phyloP scores from a whole-genome alignment of 495 filamentous ascomycete species.

The Xylaria castorea region DNA sequence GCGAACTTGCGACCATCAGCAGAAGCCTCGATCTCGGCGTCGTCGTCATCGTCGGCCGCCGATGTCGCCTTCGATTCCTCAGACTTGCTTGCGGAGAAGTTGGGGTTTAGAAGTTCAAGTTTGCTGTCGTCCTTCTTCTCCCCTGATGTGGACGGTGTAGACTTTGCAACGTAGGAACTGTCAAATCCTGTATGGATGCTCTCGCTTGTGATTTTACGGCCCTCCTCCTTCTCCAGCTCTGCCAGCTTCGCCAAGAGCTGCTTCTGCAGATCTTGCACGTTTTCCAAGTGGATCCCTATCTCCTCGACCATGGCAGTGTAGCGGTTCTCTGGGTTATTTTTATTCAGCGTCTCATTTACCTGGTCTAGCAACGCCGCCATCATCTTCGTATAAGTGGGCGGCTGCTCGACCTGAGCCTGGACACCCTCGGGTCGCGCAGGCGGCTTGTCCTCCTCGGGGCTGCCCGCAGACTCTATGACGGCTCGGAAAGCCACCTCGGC shows the following conservation, averaged over 20 bases:
- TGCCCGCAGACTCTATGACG: constrained; percentile 75
- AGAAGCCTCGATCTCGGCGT: constrained; percentile 76
- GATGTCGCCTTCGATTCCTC: constrained; percentile 34
- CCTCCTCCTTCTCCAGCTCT: constrained; percentile 85
- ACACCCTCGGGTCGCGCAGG: constrained; percentile 76
- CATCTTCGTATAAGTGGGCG: constrained; percentile 93
- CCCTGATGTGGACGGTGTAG: constrained; percentile 48
- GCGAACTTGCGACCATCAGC: constrained; percentile 79
- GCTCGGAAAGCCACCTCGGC: constrained; percentile 86
- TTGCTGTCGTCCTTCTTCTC: constrained; percentile 52
- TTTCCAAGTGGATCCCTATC: constrained; percentile 73
- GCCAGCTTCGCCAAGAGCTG: constrained; percentile 74
- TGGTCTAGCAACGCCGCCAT: constrained; percentile 91
- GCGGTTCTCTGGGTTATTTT: constrained; percentile 67
- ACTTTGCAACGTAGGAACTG: constrained; percentile 76
- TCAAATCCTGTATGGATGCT: constrained; percentile 91
- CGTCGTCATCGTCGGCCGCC: constrained; percentile 57
- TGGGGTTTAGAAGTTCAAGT: constrained; percentile 85
- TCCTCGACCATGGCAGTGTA: constrained; percentile 77
- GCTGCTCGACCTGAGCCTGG: constrained; percentile 71
- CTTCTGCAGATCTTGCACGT: constrained; percentile 78
- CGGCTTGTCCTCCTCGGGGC: constrained; percentile 73
- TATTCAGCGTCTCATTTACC: constrained; percentile 87
- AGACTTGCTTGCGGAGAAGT: constrained; percentile 38
- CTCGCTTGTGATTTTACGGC: constrained; percentile 92